Conservation (phyloP, 2,329 filamentous ascomycete species). For the Sarocladiaceae sp. region DNA sequence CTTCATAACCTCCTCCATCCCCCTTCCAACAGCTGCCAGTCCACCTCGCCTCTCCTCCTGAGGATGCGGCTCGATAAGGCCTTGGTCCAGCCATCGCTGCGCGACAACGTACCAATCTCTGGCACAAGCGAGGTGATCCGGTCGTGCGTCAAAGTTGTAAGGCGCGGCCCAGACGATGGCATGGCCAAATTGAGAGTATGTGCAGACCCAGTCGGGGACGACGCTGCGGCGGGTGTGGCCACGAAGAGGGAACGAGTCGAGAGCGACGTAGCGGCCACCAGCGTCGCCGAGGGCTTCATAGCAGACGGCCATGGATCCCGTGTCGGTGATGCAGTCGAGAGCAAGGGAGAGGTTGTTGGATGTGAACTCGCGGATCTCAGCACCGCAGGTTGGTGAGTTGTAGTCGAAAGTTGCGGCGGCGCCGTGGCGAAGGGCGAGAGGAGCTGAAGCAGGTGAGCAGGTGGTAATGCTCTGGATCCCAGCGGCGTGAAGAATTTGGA, state of each 20-base stretch:
- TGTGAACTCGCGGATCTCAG: slow-evolving; percentile 31
- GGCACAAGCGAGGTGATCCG: no score
- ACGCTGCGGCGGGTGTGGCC: no score
- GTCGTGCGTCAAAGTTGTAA: no score
- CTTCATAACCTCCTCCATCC: no score
- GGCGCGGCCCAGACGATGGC: no score
- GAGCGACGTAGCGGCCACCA: slow-evolving; percentile 30
- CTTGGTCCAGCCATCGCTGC: no score
- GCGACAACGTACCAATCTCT: no score
- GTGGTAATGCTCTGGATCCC: slow-evolving; percentile 37
- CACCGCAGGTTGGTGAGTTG: slow-evolving; percentile 23
- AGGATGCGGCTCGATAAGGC: no score
- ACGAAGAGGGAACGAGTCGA: slow-evolving; percentile 23
- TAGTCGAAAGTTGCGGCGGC: slow-evolving; percentile 42
- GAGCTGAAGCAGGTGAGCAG: slow-evolving; percentile 35
- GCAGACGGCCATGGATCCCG: slow-evolving; percentile 28
- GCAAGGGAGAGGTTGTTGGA: slow-evolving; percentile 28
- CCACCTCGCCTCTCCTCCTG: no score
- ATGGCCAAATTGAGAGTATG: no score
- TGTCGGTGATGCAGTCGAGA: slow-evolving; percentile 35
- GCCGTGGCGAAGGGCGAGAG: slow-evolving; percentile 34
- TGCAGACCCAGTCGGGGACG: no score
- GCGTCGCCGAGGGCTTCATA: slow-evolving; percentile 29
- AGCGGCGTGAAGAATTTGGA: slow-evolving; percentile 11
- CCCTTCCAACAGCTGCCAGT: no score